Evolutionary conservation across 306 rosid genomes (phyloP).

Genomic region (Datisca glomerata): DNA sequence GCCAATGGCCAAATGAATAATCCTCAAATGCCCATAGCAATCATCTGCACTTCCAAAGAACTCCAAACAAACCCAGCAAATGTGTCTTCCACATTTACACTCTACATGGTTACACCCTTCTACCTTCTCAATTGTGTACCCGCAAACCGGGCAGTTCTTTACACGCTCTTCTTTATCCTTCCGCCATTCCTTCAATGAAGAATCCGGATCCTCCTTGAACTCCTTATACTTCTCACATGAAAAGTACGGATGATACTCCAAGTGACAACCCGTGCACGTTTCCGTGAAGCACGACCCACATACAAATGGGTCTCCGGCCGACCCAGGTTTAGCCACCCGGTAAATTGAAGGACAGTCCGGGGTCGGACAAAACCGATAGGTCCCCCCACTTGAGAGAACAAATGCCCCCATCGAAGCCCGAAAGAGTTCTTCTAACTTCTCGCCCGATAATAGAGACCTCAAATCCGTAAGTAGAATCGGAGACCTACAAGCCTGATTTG

Average conservation of each 20-base stretch:
- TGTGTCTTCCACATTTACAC: constrained; percentile 80
- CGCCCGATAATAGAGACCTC: constrained; percentile 36
- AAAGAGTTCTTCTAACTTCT: constrained; percentile 79
- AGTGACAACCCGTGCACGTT: constrained; percentile 75
- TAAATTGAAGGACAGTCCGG: constrained; percentile 89
- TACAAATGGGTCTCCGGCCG: constrained; percentile 44
- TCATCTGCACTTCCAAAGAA: constrained; percentile 39
- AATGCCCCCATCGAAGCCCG: constrained; percentile 77
- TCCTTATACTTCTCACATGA: constrained; percentile 65
- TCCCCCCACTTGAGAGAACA: constrained; percentile 45
- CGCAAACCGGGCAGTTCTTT: constrained; percentile 58
- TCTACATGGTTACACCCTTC: constrained; percentile 92
- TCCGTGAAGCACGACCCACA: constrained; percentile 86
- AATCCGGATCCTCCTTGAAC: constrained; percentile 78
- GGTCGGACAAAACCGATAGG: constrained; percentile 72
- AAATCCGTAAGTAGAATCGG: constrained; percentile 48
- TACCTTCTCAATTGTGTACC: constrained; percentile 59
- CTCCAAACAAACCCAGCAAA: constrained; percentile 88
- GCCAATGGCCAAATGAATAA: constrained; percentile 39
- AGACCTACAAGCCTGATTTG: constrained; percentile 36
- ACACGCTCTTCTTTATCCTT: constrained; percentile 68
- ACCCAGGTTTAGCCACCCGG: constrained; percentile 36
- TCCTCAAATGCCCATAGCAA: constrained; percentile 68
- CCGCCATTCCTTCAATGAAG: constrained; percentile 71
- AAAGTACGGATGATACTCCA: constrained; percentile 73